Evolutionary conservation across 2,329 filamentous ascomycete species (phyloP).

Genomic region (Gyromitra esculenta): DNA sequence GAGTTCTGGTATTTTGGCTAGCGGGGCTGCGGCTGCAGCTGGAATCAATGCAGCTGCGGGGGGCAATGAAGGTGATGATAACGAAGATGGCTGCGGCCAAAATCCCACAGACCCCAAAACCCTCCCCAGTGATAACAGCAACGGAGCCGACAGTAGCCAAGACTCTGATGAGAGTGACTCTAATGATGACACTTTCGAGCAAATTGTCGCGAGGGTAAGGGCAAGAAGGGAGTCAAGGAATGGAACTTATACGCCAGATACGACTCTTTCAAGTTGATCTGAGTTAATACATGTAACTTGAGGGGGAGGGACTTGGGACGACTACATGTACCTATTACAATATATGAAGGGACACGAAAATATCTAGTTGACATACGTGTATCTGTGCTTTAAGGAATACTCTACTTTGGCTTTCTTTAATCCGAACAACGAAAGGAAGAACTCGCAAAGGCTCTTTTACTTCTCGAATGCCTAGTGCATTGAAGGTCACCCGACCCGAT

Average conservation of each 20-base stretch:
- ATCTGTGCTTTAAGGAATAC: neutral
- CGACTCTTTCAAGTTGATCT: neutral
- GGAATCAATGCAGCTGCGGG: neutral
- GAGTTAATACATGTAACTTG: neutral
- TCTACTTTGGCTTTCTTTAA: too few relatives aligned
- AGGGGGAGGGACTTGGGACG: too few relatives aligned
- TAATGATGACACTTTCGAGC: neutral
- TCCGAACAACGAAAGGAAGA: too few relatives aligned
- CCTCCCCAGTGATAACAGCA: neutral
- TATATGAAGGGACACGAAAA: too few relatives aligned
- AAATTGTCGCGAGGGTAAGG: neutral
- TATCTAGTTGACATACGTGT: neutral
- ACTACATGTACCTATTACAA: too few relatives aligned
- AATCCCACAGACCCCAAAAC: neutral
- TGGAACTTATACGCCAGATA: neutral
- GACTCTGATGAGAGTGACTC: neutral
- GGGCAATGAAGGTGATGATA: neutral
- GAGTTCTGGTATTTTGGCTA: slow-evolving; percentile 6
- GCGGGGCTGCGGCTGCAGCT: slow-evolving; percentile 7
- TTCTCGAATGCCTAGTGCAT: neutral
- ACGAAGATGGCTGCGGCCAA: neutral
- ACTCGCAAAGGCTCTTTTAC: too few relatives aligned
- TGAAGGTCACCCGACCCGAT: too few relatives aligned
- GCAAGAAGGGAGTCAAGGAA: slow-evolving; percentile 5
- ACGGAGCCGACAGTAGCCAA: neutral